Evolutionary conservation across 345 rosid genomes (phyloP).

Genomic region (Trapa incisa): DNA sequence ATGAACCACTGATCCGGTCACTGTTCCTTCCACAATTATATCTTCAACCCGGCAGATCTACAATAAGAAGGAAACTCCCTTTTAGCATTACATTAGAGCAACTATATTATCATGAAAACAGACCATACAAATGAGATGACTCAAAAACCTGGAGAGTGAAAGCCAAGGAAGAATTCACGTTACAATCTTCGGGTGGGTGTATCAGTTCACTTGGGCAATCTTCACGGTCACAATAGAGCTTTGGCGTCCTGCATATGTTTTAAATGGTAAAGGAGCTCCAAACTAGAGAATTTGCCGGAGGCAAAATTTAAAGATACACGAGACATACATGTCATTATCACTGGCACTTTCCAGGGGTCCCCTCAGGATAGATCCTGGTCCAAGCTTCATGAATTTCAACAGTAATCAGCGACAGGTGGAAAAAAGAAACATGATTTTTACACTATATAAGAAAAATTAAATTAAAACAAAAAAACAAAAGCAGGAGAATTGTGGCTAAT

Average conservation of each 20-base stretch:
- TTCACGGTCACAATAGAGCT: slow-evolving; percentile 58
- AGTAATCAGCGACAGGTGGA: not conserved
- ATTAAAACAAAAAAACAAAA: not conserved
- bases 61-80: slow-evolving; percentile 12
- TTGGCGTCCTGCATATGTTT: slow-evolving; percentile 40
- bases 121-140: not conserved
- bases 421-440: not conserved
- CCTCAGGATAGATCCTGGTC: slow-evolving; percentile 60
- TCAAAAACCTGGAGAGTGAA: slow-evolving; percentile 82
- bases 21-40: slow-evolving; percentile 33
- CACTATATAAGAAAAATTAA: not conserved
- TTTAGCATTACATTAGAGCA: slow-evolving; percentile 8
- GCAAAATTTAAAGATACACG: not conserved
- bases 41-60: slow-evolving; percentile 72
- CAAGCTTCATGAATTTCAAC: slow-evolving; percentile 44
- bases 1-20: slow-evolving; percentile 52
- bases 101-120: slow-evolving; percentile 6
- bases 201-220: slow-evolving; percentile 74
- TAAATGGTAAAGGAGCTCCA: slow-evolving; percentile 5
- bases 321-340: slow-evolving; percentile 63
- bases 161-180: slow-evolving; percentile 74
- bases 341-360: slow-evolving; percentile 74
- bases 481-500: not conserved
- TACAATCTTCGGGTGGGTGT: slow-evolving; percentile 94
- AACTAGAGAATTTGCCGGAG: not conserved